phyloP scores from a whole-genome alignment of 1,284 basidiomycete species.

The Pseudozyma thailandica region DNA sequence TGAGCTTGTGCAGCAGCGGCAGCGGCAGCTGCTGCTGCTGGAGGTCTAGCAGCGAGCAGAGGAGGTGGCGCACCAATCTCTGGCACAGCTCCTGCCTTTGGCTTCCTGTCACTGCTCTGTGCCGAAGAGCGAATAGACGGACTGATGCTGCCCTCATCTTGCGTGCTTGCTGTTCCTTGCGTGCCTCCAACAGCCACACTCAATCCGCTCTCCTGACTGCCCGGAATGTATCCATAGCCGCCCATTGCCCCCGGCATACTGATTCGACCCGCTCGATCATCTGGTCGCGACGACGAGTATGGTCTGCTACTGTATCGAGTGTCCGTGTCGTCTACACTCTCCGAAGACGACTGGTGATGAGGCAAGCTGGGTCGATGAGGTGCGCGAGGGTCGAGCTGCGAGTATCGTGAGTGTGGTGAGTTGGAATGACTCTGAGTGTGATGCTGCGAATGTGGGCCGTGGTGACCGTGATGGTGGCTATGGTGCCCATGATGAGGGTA shows the following conservation, averaged over 20 bases:
- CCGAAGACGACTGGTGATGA: conserved; percentile 37
- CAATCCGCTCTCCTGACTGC: conserved; percentile 61
- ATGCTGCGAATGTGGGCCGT: conserved; percentile 1
- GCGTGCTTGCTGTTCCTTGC: conserved; percentile 17
- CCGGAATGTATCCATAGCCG: conserved; percentile 63
- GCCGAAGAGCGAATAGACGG: conserved; percentile 58
- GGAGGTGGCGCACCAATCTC: conserved; percentile 33
- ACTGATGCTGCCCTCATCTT: conserved; percentile 44
- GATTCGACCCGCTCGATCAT: conserved; percentile 3
- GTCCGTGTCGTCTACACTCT: conserved; percentile 32
- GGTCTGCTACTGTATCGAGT: conserved; percentile 8
- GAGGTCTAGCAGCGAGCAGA: not conserved
- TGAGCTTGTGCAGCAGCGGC: not conserved
- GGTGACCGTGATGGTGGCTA: conserved; percentile 6
- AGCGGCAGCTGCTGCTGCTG: not conserved
- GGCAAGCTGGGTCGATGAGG: conserved; percentile 23
- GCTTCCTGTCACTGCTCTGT: conserved; percentile 35
- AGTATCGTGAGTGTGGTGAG: conserved; percentile 17
- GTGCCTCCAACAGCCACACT: conserved; percentile 28
- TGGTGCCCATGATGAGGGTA: conserved; percentile 12
- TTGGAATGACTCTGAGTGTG: conserved; percentile 2
- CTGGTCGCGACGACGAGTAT: not conserved
- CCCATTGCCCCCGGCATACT: conserved; percentile 50
- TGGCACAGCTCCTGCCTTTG: not conserved
- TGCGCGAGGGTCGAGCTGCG: conserved; percentile 16